A percentile compares a stretch with the other conserved stretches of the same genome.
These are phyloP conservation scores for Acer campestre DNA, from an alignment of 345 rosid species.

Conservation along the genomic window DNA sequence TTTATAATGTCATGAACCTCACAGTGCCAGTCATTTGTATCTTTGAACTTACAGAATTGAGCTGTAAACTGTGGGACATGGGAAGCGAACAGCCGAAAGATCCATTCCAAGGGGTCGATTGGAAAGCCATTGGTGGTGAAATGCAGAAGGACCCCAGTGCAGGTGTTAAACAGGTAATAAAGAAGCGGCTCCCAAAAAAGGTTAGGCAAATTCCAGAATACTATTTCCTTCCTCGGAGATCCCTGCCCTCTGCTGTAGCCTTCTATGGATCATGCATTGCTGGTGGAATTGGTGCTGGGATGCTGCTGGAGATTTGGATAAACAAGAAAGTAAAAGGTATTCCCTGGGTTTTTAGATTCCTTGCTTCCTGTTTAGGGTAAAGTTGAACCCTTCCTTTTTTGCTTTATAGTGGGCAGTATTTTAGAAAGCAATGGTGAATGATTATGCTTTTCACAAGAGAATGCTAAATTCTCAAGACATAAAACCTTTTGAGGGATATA, in stretches of 20 bases:
- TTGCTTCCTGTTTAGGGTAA: too few species aligned
- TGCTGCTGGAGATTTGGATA: constrained; percentile 87
- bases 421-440: neutral
- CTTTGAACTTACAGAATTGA: constrained; percentile 10
- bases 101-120: constrained; percentile 84
- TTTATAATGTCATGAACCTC: neutral
- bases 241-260: constrained; percentile 59
- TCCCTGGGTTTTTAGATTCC: neutral
- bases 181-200: constrained; percentile 78
- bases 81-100: constrained; percentile 65
- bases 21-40: neutral
- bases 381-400: neutral
- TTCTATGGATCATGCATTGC: constrained; percentile 81
- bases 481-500: too few species aligned
- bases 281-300: constrained; percentile 89
- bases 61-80: constrained; percentile 35
- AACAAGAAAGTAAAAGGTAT: constrained; percentile 81
- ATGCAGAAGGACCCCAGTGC: constrained; percentile 66
- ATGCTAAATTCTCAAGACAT: neutral
- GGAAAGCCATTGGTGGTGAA: constrained; percentile 72
- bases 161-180: constrained; percentile 45
- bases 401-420: neutral
- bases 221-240: constrained; percentile 82
- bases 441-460: neutral
- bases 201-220: constrained; percentile 85